These are phyloP conservation scores for Daedalea quercina DNA, from an alignment of 768 basidiomycete genomes.

Conservation along the genomic window DNA sequence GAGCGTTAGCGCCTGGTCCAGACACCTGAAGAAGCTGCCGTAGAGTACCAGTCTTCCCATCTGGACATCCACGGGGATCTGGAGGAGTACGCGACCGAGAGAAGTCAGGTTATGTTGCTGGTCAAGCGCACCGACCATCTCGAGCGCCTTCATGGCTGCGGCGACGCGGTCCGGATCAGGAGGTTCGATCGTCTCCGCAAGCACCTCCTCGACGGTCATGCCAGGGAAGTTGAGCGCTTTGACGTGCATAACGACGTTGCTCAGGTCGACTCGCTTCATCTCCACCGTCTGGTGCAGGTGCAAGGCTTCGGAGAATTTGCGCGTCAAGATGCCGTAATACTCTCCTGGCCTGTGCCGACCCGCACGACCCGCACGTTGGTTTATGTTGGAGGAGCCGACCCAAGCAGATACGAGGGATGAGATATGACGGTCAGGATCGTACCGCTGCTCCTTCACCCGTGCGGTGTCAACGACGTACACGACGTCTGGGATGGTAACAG, in stretches of 20 bases:
- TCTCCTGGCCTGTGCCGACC: conserved; percentile 88
- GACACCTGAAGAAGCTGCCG: conserved; percentile 89
- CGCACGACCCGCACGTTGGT: conserved; percentile 88
- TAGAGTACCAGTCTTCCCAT: conserved; percentile 86
- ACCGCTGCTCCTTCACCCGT: conserved; percentile 82
- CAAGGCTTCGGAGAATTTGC: conserved; percentile 50
- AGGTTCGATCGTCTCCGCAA: conserved; percentile 81
- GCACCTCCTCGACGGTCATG: conserved; percentile 81
- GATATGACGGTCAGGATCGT: conserved; percentile 84
- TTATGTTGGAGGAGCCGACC: conserved; percentile 86
- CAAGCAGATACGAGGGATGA: conserved; percentile 86
- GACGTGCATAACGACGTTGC: conserved; percentile 93
- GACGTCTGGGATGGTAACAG: conserved; percentile 91
- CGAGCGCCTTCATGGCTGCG: conserved; percentile 73
- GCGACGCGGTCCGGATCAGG: conserved; percentile 70
- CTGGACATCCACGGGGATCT: conserved; percentile 84
- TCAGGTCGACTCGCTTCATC: conserved; percentile 88
- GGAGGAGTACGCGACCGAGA: conserved; percentile 81
- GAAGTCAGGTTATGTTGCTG: conserved; percentile 70
- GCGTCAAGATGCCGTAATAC: conserved; percentile 81
- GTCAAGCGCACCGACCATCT: conserved; percentile 86
- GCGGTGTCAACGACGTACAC: conserved; percentile 91
- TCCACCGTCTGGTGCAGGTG: conserved; percentile 85
- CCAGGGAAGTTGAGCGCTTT: conserved; percentile 87
- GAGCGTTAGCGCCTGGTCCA: conserved; percentile 81